Conservation (phyloP, 345 rosid genomes). For the Balakata baccata region DNA sequence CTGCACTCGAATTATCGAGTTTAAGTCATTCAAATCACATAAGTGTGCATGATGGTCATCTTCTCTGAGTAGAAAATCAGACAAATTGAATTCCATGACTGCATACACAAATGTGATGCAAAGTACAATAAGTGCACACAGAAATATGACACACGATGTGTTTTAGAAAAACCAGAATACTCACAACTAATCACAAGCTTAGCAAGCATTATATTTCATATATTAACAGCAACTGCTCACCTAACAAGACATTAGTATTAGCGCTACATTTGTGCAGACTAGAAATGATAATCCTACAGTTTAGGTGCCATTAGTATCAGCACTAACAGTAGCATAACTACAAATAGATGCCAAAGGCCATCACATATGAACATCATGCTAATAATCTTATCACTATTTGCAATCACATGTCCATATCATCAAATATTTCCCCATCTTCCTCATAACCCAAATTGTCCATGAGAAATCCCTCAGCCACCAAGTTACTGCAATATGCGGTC, state of each 20-base stretch:
- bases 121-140: neutral
- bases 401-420: constrained; percentile 76
- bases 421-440: constrained; percentile 74
- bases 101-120: neutral
- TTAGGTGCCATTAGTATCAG: constrained; percentile 1
- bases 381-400: neutral
- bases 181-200: constrained; percentile 11
- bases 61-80: neutral
- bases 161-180: neutral
- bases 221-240: constrained; percentile 3
- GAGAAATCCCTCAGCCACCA: constrained; percentile 62
- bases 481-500: constrained; percentile 55
- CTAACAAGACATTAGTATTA: constrained; percentile 4
- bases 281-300: constrained; percentile 23
- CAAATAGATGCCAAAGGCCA: constrained; percentile 6
- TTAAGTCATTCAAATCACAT: neutral
- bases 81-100: neutral
- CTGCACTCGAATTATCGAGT: neutral
- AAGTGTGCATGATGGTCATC: neutral
- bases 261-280: neutral
- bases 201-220: neutral
- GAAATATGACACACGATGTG: neutral
- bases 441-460: constrained; percentile 33
- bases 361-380: constrained; percentile 23
- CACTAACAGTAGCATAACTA: neutral